Evolutionary conservation across 371 early-diverging fungal genomes (phyloP).

Genomic region (Mucor ambiguus): DNA sequence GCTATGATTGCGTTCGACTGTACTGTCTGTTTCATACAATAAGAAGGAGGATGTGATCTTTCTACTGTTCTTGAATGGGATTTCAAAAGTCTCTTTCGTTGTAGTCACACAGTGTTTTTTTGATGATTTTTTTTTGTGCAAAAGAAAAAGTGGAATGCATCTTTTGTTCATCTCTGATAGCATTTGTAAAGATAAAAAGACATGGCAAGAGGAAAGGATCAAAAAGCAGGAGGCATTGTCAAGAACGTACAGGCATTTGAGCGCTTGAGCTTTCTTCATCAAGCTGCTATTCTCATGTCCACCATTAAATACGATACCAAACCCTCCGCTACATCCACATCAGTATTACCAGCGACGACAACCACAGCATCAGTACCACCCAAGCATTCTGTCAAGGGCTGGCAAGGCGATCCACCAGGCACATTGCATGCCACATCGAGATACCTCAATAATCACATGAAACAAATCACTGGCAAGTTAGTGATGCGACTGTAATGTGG

Average conservation of each 20-base stretch:
- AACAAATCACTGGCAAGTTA: constrained; percentile 34
- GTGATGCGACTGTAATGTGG: constrained; percentile 44
- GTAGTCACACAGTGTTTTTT: background rate
- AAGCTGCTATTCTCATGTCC: constrained; percentile 45
- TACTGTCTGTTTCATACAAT: no score
- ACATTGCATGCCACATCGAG: constrained; percentile 29
- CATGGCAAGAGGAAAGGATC: constrained; percentile 18
- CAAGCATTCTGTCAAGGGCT: background rate
- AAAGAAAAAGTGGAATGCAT: no score
- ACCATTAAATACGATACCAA: constrained; percentile 15
- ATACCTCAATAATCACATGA: constrained; percentile 42
- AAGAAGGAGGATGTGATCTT: background rate
- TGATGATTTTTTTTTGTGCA: background rate
- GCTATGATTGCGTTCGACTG: no score
- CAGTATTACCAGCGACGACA: background rate
- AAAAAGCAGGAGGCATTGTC: constrained; percentile 27
- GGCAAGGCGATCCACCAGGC: constrained; percentile 31
- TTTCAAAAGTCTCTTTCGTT: background rate
- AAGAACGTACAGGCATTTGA: constrained; percentile 40
- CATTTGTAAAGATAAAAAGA: no score
- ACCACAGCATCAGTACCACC: background rate
- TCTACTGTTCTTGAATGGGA: background rate
- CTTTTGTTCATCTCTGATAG: background rate
- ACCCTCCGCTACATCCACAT: background rate
- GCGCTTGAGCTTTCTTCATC: constrained; percentile 43